A percentile compares a stretch with the other conserved stretches of the same genome.
phyloP scores from a whole-genome alignment of 23 red algal genomes.

The Cyanidioschyzon merolae region DNA sequence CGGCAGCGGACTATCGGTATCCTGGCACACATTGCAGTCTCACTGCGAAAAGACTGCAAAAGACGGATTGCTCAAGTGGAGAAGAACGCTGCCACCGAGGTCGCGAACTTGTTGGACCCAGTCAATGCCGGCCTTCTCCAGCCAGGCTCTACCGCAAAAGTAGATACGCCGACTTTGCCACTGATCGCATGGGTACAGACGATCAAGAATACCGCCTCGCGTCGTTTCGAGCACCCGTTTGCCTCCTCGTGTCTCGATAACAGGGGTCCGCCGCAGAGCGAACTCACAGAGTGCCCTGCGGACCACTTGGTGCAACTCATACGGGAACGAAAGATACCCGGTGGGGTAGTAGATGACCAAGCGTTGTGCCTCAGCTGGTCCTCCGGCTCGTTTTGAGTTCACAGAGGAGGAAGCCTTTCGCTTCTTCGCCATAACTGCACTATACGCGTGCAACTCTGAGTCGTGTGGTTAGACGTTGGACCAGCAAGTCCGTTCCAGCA shows the following conservation, averaged over 20 bases:
- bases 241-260: slow-evolving; percentile 3
- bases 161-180: neutral
- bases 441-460: no score
- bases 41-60: neutral
- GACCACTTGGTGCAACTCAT: slow-evolving; percentile 7
- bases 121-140: neutral
- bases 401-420: no score
- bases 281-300: slow-evolving; percentile 2
- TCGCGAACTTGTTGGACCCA: neutral
- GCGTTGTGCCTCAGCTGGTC: no score
- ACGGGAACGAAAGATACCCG: neutral
- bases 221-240: neutral
- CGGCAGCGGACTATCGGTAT: no score
- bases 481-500: no score
- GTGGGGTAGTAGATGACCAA: neutral
- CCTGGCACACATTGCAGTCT: no score
- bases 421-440: no score
- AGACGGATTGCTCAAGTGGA: neutral
- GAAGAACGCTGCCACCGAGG: neutral
- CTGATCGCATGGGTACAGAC: slow-evolving; percentile 11
- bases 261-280: neutral
- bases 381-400: no score
- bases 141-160: neutral
- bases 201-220: neutral
- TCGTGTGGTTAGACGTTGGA: no score